These are phyloP conservation scores for Pseudozyma tsukubaensis DNA, from an alignment of 1,284 basidiomycete genomes.

Conservation along the genomic window DNA sequence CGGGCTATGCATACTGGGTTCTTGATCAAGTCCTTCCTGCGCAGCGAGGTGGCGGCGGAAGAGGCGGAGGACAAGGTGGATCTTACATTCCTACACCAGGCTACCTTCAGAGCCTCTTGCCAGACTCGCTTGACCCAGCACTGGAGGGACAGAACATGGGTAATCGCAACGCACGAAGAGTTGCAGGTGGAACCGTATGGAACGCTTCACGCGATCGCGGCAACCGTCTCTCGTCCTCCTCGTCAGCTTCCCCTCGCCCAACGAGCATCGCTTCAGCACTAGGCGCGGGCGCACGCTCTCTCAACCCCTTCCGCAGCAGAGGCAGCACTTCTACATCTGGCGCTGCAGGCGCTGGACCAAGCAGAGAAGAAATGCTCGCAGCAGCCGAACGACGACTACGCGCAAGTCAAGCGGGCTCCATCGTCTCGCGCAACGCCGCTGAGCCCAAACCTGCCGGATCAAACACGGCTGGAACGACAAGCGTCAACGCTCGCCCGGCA, in stretches of 20 bases:
- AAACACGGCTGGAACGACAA: constrained; percentile 19
- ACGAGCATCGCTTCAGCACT: constrained; percentile 28
- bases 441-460: constrained; percentile 28
- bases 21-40: constrained; percentile 34
- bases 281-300: constrained; percentile 31
- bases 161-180: constrained; percentile 43
- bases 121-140: constrained; percentile 56
- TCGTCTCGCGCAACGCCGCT: constrained; percentile 52
- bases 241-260: constrained; percentile 13
- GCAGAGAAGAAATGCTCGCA: constrained; percentile 52
- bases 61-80: constrained; percentile 30
- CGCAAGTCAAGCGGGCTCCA: constrained; percentile 29
- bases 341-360: constrained; percentile 16
- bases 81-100: constrained; percentile 44
- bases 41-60: constrained; percentile 25
- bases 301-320: constrained; percentile 36
- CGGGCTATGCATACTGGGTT: constrained; percentile 76
- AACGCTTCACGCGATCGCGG: constrained; percentile 39
- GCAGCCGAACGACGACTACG: constrained; percentile 56
- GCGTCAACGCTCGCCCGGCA: constrained; percentile 25
- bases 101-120: constrained; percentile 36
- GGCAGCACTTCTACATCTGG: constrained; percentile 5
- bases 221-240: constrained; percentile 22
- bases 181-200: constrained; percentile 41
- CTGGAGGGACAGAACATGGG: constrained; percentile 42